Evolutionary conservation across 352 stramenopile species (phyloP).

Genomic region (Globisporangium perplexum): DNA sequence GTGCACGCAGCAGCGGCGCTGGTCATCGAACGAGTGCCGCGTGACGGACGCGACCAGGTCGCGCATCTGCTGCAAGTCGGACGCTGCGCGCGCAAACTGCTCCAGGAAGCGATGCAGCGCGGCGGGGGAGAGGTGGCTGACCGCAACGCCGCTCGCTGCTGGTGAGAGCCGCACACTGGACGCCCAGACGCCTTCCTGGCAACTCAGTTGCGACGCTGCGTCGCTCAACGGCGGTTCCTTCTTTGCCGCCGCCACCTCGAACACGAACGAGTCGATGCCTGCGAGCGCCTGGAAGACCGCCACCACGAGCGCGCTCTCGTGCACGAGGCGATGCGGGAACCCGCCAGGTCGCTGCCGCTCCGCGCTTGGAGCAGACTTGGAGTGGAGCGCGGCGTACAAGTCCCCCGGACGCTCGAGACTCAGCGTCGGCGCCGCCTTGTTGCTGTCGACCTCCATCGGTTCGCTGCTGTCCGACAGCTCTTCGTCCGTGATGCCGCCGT

Average conservation of each 20-base stretch:
- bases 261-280: slow-evolving; percentile 43
- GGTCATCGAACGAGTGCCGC: slow-evolving; percentile 6
- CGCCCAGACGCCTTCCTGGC: slow-evolving; percentile 13
- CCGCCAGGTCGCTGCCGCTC: background rate
- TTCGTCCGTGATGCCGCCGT: slow-evolving; percentile 2
- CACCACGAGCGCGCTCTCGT: slow-evolving; percentile 40
- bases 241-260: slow-evolving; percentile 23
- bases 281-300: slow-evolving; percentile 54
- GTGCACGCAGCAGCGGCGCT: slow-evolving; percentile 23
- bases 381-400: background rate
- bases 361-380: too few species aligned
- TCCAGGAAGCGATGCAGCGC: slow-evolving; percentile 28
- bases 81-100: slow-evolving; percentile 24
- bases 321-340: slow-evolving; percentile 24
- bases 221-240: too few species aligned
- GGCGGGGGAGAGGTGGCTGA: slow-evolving; percentile 47
- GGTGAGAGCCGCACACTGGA: slow-evolving; percentile 19
- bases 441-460: background rate
- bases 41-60: slow-evolving; percentile 16
- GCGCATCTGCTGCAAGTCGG: slow-evolving; percentile 48
- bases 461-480: slow-evolving; percentile 4
- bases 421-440: background rate
- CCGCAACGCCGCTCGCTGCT: slow-evolving; percentile 17
- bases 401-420: slow-evolving; percentile 6
- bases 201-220: background rate